Base-by-base conservation (phyloP, 2,329 filamentous ascomycete genomes). In the Neopestalotiopsis rosae region DNA sequence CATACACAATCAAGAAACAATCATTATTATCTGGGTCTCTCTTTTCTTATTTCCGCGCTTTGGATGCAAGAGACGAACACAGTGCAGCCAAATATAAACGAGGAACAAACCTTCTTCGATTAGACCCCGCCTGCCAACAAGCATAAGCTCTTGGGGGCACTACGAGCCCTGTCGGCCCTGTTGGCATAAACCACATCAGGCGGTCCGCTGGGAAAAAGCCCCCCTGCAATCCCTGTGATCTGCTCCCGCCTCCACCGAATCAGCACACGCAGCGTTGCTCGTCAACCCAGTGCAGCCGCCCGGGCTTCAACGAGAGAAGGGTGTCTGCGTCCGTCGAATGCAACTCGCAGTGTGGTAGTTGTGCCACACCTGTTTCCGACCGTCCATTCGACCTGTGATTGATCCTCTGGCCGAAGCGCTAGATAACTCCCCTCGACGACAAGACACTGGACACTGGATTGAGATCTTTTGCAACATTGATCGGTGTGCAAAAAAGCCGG, bases 191-290 rank as follows among this genome's bases (percentile, higher is more conserved):
- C 40, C 62, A 63, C 14, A 28, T 38, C 32, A 38, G 61, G 49
- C 66, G 40, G 66, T 28, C 38, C 40, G 30, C 38, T 59, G 45
- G 24, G 34, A 52, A 38, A 10, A 57, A 28, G 24, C 34, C 9
- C 62, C 67, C 67, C 63, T 61, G 52, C 52, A 32, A 34, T 45
- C 40, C 42, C 56, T 57, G 68, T 61, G 65, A 69, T 63, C 30
- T 63, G 49, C 64, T 61, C 64, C 67, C 64, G 45, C 34, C 68
- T 34, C 52, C 57, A 68, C 72, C 77, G 72, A 78, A 78, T 78
- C 75, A 76, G 59, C 73, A 68, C 65, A 69, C 66, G 74, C 72
- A 76, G 76, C 76, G 77, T 78, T 77, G 76, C 75, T 72, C 71
- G 64, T 71, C 69, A 70, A 73, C 68, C 69, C 73, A 73, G 71